Percentiles rank a stretch among this genome's conserved stretches.
phyloP scores from a whole-genome alignment of 345 rosid species.

The Brassica nigra region DNA sequence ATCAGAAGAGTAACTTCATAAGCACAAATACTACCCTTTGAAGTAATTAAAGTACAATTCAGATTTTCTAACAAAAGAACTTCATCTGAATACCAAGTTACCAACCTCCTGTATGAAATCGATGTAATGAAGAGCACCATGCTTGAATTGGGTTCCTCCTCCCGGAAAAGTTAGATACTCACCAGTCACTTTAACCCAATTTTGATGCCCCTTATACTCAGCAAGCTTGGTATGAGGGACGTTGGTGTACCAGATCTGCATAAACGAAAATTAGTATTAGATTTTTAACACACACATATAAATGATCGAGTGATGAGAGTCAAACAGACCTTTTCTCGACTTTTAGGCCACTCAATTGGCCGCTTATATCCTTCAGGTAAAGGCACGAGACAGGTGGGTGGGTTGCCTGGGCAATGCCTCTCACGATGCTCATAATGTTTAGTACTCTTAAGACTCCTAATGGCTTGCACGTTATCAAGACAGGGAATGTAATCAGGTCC shows the following conservation, averaged over 20 bases:
- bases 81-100: constrained; percentile 53
- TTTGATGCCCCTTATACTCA: constrained; percentile 88
- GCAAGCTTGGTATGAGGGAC: constrained; percentile 97
- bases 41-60: not conserved
- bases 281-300: not conserved
- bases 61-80: constrained; percentile 8
- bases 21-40: not conserved
- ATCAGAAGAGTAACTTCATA: constrained; percentile 22
- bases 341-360: constrained; percentile 87
- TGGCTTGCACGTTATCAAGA: constrained; percentile 87
- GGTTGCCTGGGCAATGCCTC: constrained; percentile 90
- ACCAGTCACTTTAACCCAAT: constrained; percentile 95
- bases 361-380: constrained; percentile 83
- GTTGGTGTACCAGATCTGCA: constrained; percentile 88
- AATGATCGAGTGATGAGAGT: not conserved
- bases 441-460: constrained; percentile 66
- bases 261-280: constrained; percentile 16
- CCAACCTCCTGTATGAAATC: constrained; percentile 91
- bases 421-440: constrained; percentile 97
- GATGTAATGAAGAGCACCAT: constrained; percentile 90
- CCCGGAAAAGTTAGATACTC: constrained; percentile 97
- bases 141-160: constrained; percentile 96
- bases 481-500: constrained; percentile 96
- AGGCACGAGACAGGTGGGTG: constrained; percentile 92
- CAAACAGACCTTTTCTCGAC: constrained; percentile 82